A percentile compares a stretch with the other conserved stretches of the same genome.
Conservation (phyloP, 1,139 yeast species). For the Yamadazyma triangularis region DNA sequence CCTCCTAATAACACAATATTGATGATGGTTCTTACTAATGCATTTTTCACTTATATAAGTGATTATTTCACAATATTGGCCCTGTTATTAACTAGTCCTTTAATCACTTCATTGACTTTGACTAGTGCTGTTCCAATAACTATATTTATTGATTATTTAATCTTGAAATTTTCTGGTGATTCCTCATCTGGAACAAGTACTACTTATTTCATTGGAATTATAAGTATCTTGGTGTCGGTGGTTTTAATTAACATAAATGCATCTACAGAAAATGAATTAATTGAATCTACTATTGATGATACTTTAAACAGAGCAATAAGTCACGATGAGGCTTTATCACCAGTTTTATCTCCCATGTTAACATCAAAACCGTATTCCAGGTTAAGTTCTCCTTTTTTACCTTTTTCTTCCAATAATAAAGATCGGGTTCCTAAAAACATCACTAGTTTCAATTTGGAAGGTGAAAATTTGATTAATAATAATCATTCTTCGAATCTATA, state of each 20-base stretch:
- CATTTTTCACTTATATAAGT: constrained; percentile 43
- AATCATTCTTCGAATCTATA: constrained; percentile 21
- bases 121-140: constrained; percentile 53
- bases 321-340: constrained; percentile 43
- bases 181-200: constrained; percentile 17
- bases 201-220: constrained; percentile 42
- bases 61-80: constrained; percentile 49
- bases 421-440: neutral
- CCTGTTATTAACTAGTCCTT: constrained; percentile 50
- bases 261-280: constrained; percentile 40
- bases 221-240: constrained; percentile 44
- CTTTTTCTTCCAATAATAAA: constrained; percentile 1
- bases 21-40: constrained; percentile 35
- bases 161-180: constrained; percentile 20
- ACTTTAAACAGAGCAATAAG: constrained; percentile 48
- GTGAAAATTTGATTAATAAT: constrained; percentile 12
- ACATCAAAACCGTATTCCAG: constrained; percentile 11
- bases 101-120: constrained; percentile 48
- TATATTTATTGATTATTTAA: constrained; percentile 41
- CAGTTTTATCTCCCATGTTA: constrained; percentile 42
- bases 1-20: constrained; percentile 31
- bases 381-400: constrained; percentile 10
- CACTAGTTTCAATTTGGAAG: neutral
- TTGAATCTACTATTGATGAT: constrained; percentile 46
- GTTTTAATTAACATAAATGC: constrained; percentile 41